Percentiles rank a stretch among this genome's conserved stretches.
Conservation (phyloP, 768 basidiomycete species). For the Fistulinella prunicolor region DNA sequence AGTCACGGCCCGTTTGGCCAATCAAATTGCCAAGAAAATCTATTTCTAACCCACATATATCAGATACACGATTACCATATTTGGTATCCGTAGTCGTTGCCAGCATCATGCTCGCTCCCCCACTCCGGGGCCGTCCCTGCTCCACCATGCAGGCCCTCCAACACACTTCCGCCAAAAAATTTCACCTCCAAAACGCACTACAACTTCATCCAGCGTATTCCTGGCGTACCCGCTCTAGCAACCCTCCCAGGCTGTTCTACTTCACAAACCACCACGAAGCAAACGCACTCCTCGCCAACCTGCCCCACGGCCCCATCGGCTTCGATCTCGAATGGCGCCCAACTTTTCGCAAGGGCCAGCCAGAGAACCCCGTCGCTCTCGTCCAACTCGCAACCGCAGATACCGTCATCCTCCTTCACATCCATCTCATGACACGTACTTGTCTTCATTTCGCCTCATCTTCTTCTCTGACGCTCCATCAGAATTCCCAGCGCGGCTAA, state of each 20-base stretch:
- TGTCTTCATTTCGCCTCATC: not conserved
- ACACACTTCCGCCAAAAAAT: not conserved
- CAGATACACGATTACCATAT: slow-evolving; percentile 8
- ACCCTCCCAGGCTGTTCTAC: slow-evolving; percentile 26
- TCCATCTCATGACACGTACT: slow-evolving; percentile 54
- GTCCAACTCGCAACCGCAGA: slow-evolving; percentile 64
- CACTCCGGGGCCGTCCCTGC: slow-evolving; percentile 4
- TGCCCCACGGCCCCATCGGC: slow-evolving; percentile 42
- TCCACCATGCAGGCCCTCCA: slow-evolving; percentile 8
- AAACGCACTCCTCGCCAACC: slow-evolving; percentile 14
- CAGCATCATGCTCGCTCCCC: slow-evolving; percentile 1
- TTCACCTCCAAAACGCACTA: not conserved
- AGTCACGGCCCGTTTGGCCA: slow-evolving; percentile 18
- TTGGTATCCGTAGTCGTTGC: slow-evolving; percentile 11
- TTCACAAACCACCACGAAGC: slow-evolving; percentile 33
- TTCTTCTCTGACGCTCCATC: slow-evolving; percentile 11
- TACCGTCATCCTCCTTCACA: slow-evolving; percentile 60
- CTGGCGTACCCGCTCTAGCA: slow-evolving; percentile 15
- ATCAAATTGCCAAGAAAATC: slow-evolving; percentile 21
- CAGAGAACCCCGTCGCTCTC: slow-evolving; percentile 68
- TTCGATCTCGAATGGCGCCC: slow-evolving; percentile 86
- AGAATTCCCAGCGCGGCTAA: slow-evolving; percentile 56
- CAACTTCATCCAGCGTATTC: slow-evolving; percentile 18
- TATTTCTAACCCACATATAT: slow-evolving; percentile 14
- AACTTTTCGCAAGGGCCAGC: slow-evolving; percentile 46